Evolutionary conservation across 768 basidiomycete genomes (phyloP).

Genomic region (Mrakia blollopis): DNA sequence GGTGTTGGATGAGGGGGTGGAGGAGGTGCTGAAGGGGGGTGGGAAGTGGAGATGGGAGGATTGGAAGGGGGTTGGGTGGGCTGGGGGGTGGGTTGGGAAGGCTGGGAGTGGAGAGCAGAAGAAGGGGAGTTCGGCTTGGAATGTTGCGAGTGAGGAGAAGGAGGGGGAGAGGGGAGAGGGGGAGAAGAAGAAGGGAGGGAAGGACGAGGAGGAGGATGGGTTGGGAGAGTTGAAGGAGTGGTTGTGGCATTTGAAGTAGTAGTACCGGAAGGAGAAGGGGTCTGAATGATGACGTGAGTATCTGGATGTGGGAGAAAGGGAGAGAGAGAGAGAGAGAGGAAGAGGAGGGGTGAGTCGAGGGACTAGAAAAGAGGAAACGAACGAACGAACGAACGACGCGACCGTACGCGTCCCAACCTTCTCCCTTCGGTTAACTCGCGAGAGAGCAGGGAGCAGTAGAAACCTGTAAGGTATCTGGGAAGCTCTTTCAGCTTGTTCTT

Average conservation of each 20-base stretch:
- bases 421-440: no score
- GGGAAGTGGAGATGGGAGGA: slow-evolving; percentile 33
- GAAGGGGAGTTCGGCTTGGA: not conserved
- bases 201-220: slow-evolving; percentile 20
- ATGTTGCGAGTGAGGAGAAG: not conserved
- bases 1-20: slow-evolving; percentile 4
- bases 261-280: no score
- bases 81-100: slow-evolving; percentile 25
- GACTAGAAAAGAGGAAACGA: no score
- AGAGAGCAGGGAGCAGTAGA: no score
- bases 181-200: not conserved
- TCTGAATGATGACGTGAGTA: no score
- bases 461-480: no score
- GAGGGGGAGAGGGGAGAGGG: not conserved
- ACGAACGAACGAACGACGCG: no score
- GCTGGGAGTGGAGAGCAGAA: not conserved
- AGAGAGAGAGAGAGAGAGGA: no score
- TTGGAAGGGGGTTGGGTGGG: slow-evolving; percentile 32
- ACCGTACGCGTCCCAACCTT: no score
- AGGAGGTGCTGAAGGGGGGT: slow-evolving; percentile 20
- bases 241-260: slow-evolving; percentile 28
- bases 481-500: no score
- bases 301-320: no score
- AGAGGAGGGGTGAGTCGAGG: no score
- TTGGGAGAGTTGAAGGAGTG: slow-evolving; percentile 32